Evolutionary conservation across 202 grass and related monocot genomes (phyloP), one percentile per base, ranked within the genome.

Genomic region (Dendrocalamus latiflorus): DNA sequence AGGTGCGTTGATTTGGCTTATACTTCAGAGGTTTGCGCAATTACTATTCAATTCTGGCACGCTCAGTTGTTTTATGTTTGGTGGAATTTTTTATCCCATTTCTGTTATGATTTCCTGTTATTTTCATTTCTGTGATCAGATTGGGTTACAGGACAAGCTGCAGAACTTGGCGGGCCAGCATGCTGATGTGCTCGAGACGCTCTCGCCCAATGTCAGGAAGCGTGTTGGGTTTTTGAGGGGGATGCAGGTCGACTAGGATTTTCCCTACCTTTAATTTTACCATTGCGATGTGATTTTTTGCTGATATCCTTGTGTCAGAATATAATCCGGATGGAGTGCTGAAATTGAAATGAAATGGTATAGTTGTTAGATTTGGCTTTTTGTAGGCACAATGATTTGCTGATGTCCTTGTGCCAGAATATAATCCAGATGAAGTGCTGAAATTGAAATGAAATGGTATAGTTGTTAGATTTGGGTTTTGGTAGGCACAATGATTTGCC

Each of bases 91-190:
- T 11, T 11, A 5, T 87, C 34, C 15, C 34, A 1, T 51, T 6
- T 53, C 16, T 30, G 16, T 8, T 63, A 9, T 11, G 1, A 0
- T 33, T 20, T 73, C n/a, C 18, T 70, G 33, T 67, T 12, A 12
- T 51, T 57, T 36, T 74, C 49, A 50, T 80, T 56, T 43, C 1
- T 49, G 47, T 45, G 33, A 70, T 86, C 65, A 80, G 72, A 48
- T 86, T 59, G 44, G 68, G 15, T 78, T 74, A 69, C 89, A 98
- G 95, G 89, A 91, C 56, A 98, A 95, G 84, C 82, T 99, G 59
- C 91, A 99, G 90, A 91, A 91, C 48, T 78, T 99, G 76, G 93
- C 96, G 15, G 96, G 91, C 39, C 83, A 89, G 64, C 96, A 99
- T 41, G 79, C 87, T 0, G 87, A 96, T 53, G 60, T 94, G 45